These are phyloP conservation scores for Dryadomyces quercivorus DNA, from an alignment of 2,329 filamentous ascomycete species.

Conservation along the genomic window DNA sequence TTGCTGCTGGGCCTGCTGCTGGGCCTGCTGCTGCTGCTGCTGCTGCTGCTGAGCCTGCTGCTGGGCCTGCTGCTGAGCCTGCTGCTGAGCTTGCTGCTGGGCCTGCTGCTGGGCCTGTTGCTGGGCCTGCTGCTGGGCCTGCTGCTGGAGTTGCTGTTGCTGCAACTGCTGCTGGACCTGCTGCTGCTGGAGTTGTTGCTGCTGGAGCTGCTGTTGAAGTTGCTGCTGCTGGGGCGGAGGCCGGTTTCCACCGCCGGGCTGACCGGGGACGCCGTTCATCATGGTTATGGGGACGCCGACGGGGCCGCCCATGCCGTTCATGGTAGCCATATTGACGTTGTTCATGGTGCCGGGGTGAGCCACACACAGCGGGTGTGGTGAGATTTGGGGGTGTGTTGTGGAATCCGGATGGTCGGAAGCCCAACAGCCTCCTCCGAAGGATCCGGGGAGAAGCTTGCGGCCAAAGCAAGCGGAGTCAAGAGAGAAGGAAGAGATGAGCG, in stretches of 20 bases:
- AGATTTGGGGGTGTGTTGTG: not conserved
- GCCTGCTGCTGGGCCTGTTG: slow-evolving; percentile 16
- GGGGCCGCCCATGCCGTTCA: slow-evolving; percentile 57
- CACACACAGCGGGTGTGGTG: not conserved
- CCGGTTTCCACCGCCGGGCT: slow-evolving; percentile 20
- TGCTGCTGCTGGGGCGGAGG: slow-evolving; percentile 9
- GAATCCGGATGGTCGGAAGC: not conserved
- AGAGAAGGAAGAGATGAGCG: no score
- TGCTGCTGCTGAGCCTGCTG: slow-evolving; percentile 6
- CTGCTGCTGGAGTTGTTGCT: slow-evolving; percentile 1
- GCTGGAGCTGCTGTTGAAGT: slow-evolving; percentile 2
- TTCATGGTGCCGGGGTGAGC: slow-evolving; percentile 34
- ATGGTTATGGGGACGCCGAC: slow-evolving; percentile 53
- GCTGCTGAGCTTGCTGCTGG: slow-evolving; percentile 5
- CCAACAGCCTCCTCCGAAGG: not conserved
- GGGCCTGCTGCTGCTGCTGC: slow-evolving; percentile 6
- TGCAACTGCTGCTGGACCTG: slow-evolving; percentile 2
- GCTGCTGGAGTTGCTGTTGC: slow-evolving; percentile 7
- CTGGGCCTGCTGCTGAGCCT: slow-evolving; percentile 3
- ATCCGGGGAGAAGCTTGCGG: not conserved
- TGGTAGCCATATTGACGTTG: slow-evolving; percentile 56
- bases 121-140: slow-evolving; percentile 19
- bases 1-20: slow-evolving; percentile 3
- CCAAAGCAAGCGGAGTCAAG: not conserved
- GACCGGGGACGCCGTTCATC: slow-evolving; percentile 47